Evolutionary conservation across 208 protist species (phyloP), one percentile per base, ranked within the genome.

Genomic region (Blechomonas ayalai): DNA sequence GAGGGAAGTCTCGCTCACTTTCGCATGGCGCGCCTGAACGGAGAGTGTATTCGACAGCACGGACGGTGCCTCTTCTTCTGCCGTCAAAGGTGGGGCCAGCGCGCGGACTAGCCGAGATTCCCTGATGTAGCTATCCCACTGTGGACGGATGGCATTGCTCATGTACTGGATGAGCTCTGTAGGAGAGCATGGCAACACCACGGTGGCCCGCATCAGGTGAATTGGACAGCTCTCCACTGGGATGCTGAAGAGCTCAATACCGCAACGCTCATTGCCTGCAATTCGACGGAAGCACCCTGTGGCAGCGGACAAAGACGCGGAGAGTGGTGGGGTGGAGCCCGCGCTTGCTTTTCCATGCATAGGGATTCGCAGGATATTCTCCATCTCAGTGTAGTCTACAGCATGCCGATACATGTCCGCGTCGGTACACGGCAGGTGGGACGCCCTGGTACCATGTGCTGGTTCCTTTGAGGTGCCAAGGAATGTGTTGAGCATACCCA

Each of bases 181-280:
- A 1, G 74, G 59, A 9, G 58, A 18, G 45, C 73, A 91, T 5
- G 82, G 82, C 42, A 91, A 66, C 23, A 72, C 42, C 20, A 52
- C 68, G 33, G 67, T 62, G n/a, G 72, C 74, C 12, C 74, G 71
- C 74, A 91, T 87, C 26, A 91, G 38, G 34, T 85, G 73, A 26
- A 91, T 73, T 10, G 77, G 68, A 26, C 55, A 82, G 20, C 67
- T 40, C 47, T 74, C 65, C 6, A 84, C 72, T 0, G 76, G 65
- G 12, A 73, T 42, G 31, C 75, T 90, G 60, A 67, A 77, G 16
- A 90, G 40, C 8, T 44, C 48, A 23, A 80, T 70, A 12, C 66
- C 72, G 19, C 51, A 62, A 13, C 59, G 34, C 0, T 7, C 15
- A 52, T 90, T 70, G 2, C 49, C 56, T 4, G 57, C 66, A 42